Evolutionary conservation across 176 grass and related monocot species (phyloP).

Genomic region (Paspalum vaginatum): DNA sequence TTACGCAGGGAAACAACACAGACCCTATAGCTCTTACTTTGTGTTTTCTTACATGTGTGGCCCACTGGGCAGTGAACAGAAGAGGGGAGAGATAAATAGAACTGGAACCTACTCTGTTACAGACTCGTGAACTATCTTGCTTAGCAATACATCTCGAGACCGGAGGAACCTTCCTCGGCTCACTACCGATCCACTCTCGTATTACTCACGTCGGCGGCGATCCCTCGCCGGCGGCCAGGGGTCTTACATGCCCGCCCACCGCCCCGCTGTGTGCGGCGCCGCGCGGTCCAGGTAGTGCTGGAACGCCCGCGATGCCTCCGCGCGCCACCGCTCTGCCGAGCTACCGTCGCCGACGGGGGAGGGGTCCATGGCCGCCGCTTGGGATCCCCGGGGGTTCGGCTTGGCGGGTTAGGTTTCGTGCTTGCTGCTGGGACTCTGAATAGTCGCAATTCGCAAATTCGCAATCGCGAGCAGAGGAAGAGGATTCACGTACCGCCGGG

Average conservation of each 20-base stretch:
- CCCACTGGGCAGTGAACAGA: no score
- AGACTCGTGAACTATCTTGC: no score
- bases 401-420: constrained; percentile 33
- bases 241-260: constrained; percentile 80
- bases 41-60: no score
- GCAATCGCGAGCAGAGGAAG: constrained; percentile 19
- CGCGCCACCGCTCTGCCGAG: constrained; percentile 57
- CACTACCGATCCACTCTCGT: no score
- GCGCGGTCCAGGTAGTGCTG: constrained; percentile 92
- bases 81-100: no score
- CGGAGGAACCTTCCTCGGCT: no score
- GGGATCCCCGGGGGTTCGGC: neutral
- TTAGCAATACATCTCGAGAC: no score
- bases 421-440: neutral
- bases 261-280: constrained; percentile 64
- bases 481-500: neutral
- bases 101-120: no score
- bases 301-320: constrained; percentile 68
- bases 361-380: constrained; percentile 42
- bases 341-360: constrained; percentile 25
- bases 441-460: constrained; percentile 16
- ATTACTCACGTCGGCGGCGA: no score
- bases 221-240: no score
- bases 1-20: no score
- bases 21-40: no score